Base-by-base conservation (phyloP, 2,329 filamentous ascomycete species). In the Xylariaceae sp. region DNA sequence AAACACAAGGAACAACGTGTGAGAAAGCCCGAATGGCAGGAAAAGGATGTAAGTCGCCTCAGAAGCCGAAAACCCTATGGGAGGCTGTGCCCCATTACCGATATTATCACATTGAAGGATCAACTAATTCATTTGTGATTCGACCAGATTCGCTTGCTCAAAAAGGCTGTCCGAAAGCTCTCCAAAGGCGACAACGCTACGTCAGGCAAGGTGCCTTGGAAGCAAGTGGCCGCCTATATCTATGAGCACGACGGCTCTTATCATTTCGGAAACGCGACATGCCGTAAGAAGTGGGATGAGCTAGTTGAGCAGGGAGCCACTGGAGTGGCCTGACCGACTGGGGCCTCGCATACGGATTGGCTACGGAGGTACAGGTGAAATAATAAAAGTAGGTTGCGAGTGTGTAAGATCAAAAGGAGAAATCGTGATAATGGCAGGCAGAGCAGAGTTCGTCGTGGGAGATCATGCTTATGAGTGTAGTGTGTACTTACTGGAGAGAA, bases 21-120 rank as follows among this genome's bases (percentile, higher is more conserved):
- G 2, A 78, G 89, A 6, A 85, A 83, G 71, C 88, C 88, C 0
- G 73, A 80, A 59, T 92, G 88, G 88, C 77, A 72, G 0, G 74
- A 77, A 0, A 73, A 75, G 1, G 88, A 92, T 74, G 88, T 90
- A 73, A 80, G 87, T 79, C 45, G 42, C n/a, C 44, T n/a, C 55
- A 10, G n/a, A 15, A 30, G 13, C 15, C 3, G 13, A 34, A 10
- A 30, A 30, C 23, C 23, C 23, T 5, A 30, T 30, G 23, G 23
- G 23, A 30, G 8, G 37, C 44, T 15, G 15, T 49, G 17, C 17
- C 11, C 8, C 8, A n/a, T 35, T 30, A 2, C 49, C 13, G 10
- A 15, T 18, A 23, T 7, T 47, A 3, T 23, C 8, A 49, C 13
- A 18, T 8, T n/a, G n/a, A 56, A 45, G 18, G 18, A 4, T 44